Percentiles rank a stretch among this genome's conserved stretches.
Evolutionary conservation across 2,329 filamentous ascomycete species (phyloP).

Genomic region (Microsporum canis): DNA sequence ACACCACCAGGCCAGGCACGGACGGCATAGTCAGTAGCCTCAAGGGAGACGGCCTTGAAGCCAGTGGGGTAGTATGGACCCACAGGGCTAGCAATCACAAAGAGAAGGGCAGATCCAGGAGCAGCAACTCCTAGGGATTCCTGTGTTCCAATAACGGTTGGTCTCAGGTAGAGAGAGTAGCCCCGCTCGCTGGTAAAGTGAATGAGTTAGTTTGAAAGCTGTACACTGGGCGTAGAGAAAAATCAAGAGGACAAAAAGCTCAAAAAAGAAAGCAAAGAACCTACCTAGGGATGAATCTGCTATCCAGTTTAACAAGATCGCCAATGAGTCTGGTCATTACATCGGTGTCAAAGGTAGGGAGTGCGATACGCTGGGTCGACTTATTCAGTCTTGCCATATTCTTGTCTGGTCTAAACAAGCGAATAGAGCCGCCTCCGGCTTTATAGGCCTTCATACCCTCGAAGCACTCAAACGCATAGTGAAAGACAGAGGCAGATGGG

Average conservation of each 20-base stretch:
- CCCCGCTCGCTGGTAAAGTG: slow-evolving; percentile 46
- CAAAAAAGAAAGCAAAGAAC: slow-evolving; percentile 16
- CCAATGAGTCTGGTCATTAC: slow-evolving; percentile 71
- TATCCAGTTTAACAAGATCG: slow-evolving; percentile 66
- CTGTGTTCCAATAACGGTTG: slow-evolving; percentile 95
- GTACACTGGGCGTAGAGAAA: neutral
- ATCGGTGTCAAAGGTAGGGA: slow-evolving; percentile 70
- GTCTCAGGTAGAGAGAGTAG: slow-evolving; percentile 90
- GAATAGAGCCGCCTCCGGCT: slow-evolving; percentile 63
- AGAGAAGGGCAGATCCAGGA: slow-evolving; percentile 85
- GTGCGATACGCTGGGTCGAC: slow-evolving; percentile 78
- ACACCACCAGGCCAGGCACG: slow-evolving; percentile 97
- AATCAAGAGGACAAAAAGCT: neutral
- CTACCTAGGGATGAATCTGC: slow-evolving; percentile 76
- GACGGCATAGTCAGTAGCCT: slow-evolving; percentile 92
- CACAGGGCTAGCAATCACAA: slow-evolving; percentile 89
- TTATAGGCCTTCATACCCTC: slow-evolving; percentile 99
- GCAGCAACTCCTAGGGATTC: slow-evolving; percentile 82
- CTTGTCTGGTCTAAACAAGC: slow-evolving; percentile 86
- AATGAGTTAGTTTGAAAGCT: neutral
- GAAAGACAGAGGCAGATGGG: slow-evolving; percentile 91
- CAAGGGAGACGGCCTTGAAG: slow-evolving; percentile 92
- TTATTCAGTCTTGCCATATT: slow-evolving; percentile 95
- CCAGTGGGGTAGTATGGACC: slow-evolving; percentile 97
- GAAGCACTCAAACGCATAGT: slow-evolving; percentile 97